Evolutionary conservation across 306 rosid species (phyloP).

Genomic region (Cucurbita argyrosperma): DNA sequence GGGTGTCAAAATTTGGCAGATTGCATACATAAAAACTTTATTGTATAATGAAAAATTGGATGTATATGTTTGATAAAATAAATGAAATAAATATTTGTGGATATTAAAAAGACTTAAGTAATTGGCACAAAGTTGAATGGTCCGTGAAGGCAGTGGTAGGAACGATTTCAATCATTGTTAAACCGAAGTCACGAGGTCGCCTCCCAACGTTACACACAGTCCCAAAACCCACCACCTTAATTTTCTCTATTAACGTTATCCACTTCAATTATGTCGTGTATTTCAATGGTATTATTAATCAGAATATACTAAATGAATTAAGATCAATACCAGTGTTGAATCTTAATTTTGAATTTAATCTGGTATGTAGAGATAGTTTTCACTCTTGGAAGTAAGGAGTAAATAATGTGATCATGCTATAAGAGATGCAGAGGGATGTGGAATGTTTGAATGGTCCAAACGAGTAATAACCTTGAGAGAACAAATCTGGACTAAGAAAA

Average conservation of each 20-base stretch:
- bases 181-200: background rate
- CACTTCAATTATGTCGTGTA: too few relatives aligned
- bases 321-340: too few relatives aligned
- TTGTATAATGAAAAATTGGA: background rate
- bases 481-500: too few relatives aligned
- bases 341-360: too few relatives aligned
- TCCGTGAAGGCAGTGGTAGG: background rate
- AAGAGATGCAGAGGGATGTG: too few relatives aligned
- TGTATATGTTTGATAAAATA: background rate
- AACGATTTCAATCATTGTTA: background rate
- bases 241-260: background rate
- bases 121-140: background rate
- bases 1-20: background rate
- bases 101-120: background rate
- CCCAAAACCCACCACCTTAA: background rate
- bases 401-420: too few relatives aligned
- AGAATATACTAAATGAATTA: too few relatives aligned
- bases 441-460: too few relatives aligned
- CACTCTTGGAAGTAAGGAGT: too few relatives aligned
- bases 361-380: too few relatives aligned
- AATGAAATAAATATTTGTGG: background rate
- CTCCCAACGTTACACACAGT: background rate
- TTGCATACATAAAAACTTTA: background rate
- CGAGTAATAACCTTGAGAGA: too few relatives aligned
- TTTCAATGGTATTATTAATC: too few relatives aligned